Base-by-base conservation (phyloP, 257 asterid genomes). In the Leonotis leonurus region DNA sequence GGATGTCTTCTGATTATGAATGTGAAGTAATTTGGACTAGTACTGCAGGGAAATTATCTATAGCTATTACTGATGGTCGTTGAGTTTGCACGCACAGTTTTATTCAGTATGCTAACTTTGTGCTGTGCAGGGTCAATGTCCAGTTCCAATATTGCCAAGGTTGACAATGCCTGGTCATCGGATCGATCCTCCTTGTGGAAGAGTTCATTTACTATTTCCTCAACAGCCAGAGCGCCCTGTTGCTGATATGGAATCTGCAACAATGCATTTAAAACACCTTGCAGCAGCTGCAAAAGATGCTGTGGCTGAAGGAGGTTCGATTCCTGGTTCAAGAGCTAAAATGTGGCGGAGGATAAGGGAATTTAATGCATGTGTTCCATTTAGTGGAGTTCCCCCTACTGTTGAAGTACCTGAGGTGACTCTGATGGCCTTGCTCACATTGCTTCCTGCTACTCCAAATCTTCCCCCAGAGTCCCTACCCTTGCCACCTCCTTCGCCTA, bases 111-210 rank as follows among this genome's bases (percentile, higher is more conserved):
- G 69, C 73, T 70, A 46, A 60, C 40, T 63, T 52, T 69, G 52
- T 55, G 67, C 69, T 75, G 30, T 83, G 82, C 84, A 93, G 99
- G 94, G 96, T 63, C 99, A 93, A 69, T 87, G 78, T 62, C 94
- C 97, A 6, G 84, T 93, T 49, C 94, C 99, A 24, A 78, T 93
- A 44, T 77, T 89, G 61, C 99, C 99, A 65, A 85, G 97, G 79
- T 81, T 93, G 46, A 93, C 99, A 6, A 93, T 93, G 99, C 97
- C 99, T 70, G 99, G 99, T 67, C 97, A 93, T 78, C 96, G 90
- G 62, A 80, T 93, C 46, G 97, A 93, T 80, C 96, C 99, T 33
- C 92, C 99, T 59, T 93, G 97, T 81, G 97, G 99, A 71, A 82
- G 97, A 82, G 95, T 93, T 63, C 59, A 70, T 70, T 70, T 89